Base-by-base conservation (phyloP, 108 stramenopile genomes). In the Pseudonitzschia pungens region DNA sequence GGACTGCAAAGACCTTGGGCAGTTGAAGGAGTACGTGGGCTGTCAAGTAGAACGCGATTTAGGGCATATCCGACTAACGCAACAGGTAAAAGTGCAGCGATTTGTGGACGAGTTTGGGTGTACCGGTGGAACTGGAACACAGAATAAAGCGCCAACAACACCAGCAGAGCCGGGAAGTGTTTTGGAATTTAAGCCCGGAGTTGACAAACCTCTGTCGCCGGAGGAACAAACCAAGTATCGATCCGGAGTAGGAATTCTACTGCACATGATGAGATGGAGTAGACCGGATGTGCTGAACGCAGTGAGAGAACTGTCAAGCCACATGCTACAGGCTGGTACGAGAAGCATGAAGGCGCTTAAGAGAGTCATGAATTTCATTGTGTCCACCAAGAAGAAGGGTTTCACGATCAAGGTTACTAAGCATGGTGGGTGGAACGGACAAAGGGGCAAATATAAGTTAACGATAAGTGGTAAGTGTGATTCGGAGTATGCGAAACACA, bases 51-150 rank as follows among this genome's bases (percentile, higher is more conserved):
- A 78, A 21, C 54, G 64, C 4, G 4, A 22, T 42, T 36, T 16
- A 20, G 55, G 18, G 54, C 27, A 0, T 42, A 16, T 83, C 42
- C 71, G 70, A 36, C 26, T 86, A 15, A 77, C 77, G 11, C 84
- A 86, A 72, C 78, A 79, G 45, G 84, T 86, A 6, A 26, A 80
- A 27, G 40, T 86, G 4, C 81, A 86, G 28, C 77, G 72, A 20
- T 68, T 79, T 6, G 6, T 36, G 36, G 6, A 36, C 6, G 36
- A 36, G 36, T 36, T 36, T 36, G 36, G 36, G 4, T 36, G 36
- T 36, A 6, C 36, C 2, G 36, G 36, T 36, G 36, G 6, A 2
- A 33, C 24, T 57, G 56, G 56, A 1, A 4, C 45, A 14, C 1
- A 12, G 1, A 4, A 48, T 12, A 4, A 12, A 11, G 45, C 45